phyloP scores from a whole-genome alignment of 768 basidiomycete genomes.

The Russula dissimulans region DNA sequence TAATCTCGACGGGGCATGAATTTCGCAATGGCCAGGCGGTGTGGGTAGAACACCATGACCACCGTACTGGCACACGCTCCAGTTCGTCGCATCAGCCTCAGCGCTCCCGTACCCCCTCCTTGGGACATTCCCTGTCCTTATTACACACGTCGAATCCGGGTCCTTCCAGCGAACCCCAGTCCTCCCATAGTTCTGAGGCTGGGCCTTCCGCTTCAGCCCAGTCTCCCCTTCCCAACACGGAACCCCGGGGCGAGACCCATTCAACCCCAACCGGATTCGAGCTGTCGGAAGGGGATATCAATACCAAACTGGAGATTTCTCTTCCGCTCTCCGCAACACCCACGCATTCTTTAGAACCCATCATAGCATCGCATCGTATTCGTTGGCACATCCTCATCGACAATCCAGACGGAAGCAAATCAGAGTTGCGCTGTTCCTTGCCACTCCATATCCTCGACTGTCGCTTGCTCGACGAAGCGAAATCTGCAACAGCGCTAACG shows the following conservation, averaged over 20 bases:
- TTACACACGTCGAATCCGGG: background rate
- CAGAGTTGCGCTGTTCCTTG: slow-evolving; percentile 89
- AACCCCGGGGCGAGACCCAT: background rate
- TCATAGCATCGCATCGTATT: slow-evolving; percentile 68
- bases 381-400: slow-evolving; percentile 70
- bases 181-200: background rate
- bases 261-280: slow-evolving; percentile 20
- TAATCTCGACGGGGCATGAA: slow-evolving; percentile 59
- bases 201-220: slow-evolving; percentile 5
- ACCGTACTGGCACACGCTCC: slow-evolving; percentile 18
- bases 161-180: background rate
- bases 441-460: slow-evolving; percentile 79
- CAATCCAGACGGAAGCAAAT: slow-evolving; percentile 87
- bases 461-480: slow-evolving; percentile 65
- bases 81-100: slow-evolving; percentile 11
- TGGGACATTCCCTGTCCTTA: background rate
- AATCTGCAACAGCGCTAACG: slow-evolving; percentile 60
- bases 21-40: slow-evolving; percentile 49
- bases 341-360: slow-evolving; percentile 66
- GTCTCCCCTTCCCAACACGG: background rate
- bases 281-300: slow-evolving; percentile 38
- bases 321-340: slow-evolving; percentile 59
- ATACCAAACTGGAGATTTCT: slow-evolving; percentile 49
- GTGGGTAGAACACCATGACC: slow-evolving; percentile 25
- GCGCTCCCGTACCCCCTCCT: too few relatives aligned